A percentile compares a stretch with the other conserved stretches of the same genome.
phyloP scores from a whole-genome alignment of 2,329 filamentous ascomycete genomes.

The Cladosporium sp. region DNA sequence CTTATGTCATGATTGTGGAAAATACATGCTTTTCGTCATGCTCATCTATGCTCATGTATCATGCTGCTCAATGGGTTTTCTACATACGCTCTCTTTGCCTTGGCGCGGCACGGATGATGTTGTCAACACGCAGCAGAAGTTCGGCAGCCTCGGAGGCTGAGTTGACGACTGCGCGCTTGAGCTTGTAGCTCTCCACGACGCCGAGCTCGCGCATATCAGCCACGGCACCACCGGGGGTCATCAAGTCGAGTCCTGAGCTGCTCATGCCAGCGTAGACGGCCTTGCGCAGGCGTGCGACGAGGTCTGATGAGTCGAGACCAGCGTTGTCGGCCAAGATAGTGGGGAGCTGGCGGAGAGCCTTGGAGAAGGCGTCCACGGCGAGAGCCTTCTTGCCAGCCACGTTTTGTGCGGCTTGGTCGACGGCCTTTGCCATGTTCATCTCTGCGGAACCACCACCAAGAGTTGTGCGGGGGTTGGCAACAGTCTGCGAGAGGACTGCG shows the following conservation, averaged over 20 bases:
- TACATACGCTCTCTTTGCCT: slow-evolving; percentile 76
- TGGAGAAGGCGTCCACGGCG: slow-evolving; percentile 86
- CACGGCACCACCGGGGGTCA: slow-evolving; percentile 87
- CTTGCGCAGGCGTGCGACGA: slow-evolving; percentile 87
- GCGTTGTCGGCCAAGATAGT: slow-evolving; percentile 98
- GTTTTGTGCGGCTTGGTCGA: slow-evolving; percentile 89
- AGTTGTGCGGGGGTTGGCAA: slow-evolving; percentile 90
- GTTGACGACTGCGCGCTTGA: slow-evolving; percentile 96
- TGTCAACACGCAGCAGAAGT: slow-evolving; percentile 91
- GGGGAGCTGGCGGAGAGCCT: slow-evolving; percentile 86
- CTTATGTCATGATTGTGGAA: slow-evolving; percentile 9
- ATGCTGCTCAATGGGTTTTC: slow-evolving; percentile 31
- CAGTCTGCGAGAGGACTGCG: slow-evolving; percentile 93
- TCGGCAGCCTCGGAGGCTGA: slow-evolving; percentile 96
- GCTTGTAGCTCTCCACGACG: slow-evolving; percentile 96
- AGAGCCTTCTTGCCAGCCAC: slow-evolving; percentile 96
- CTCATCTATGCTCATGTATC: slow-evolving; percentile 21
- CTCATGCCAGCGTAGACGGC: slow-evolving; percentile 94
- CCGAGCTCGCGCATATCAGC: slow-evolving; percentile 94
- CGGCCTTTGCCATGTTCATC: slow-evolving; percentile 99
- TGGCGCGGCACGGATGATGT: slow-evolving; percentile 94
- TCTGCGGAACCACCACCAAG: slow-evolving; percentile 95
- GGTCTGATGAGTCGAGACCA: slow-evolving; percentile 90
- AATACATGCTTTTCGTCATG: slow-evolving; percentile 7
- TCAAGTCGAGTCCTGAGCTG: slow-evolving; percentile 85